These are phyloP conservation scores for Capniomyces stellatus DNA, from an alignment of 371 early-diverging fungal species.

Conservation along the genomic window DNA sequence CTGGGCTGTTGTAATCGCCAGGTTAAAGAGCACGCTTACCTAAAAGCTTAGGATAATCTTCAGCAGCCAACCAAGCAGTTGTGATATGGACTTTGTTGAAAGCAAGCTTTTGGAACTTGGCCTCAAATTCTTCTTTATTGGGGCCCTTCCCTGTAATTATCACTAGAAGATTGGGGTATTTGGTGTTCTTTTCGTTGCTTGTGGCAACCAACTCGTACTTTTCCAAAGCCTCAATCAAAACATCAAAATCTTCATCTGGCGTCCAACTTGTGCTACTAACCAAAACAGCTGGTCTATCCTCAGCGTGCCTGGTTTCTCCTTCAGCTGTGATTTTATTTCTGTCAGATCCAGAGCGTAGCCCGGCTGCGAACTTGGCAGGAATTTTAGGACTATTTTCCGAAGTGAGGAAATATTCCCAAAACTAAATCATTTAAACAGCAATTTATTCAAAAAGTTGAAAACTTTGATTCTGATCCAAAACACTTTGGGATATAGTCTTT, in stretches of 20 bases:
- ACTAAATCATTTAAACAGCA: not conserved
- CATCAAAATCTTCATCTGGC: constrained; percentile 80
- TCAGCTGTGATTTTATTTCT: not conserved
- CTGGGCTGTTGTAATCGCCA: no score
- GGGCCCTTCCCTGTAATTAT: constrained; percentile 93
- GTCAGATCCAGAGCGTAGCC: constrained; percentile 11
- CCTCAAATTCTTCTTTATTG: constrained; percentile 42
- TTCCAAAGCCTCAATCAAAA: constrained; percentile 53
- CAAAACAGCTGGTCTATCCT: constrained; percentile 46
- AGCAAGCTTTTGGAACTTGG: constrained; percentile 31
- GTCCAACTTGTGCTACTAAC: constrained; percentile 93
- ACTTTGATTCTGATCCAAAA: not conserved
- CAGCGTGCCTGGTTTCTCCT: constrained; percentile 14
- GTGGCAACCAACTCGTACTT: constrained; percentile 29
- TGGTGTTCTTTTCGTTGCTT: constrained; percentile 8
- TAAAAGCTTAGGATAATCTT: constrained; percentile 69
- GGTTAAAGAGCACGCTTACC: no score
- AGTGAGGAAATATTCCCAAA: not conserved
- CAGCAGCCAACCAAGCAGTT: constrained; percentile 63
- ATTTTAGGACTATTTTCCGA: not conserved
- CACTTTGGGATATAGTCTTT: not conserved
- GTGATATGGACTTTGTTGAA: constrained; percentile 39
- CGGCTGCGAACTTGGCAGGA: constrained; percentile 6
- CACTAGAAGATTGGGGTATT: constrained; percentile 40
- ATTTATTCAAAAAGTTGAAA: not conserved